Evolutionary conservation across 2,329 filamentous ascomycete species (phyloP).

Genomic region (Claviceps lovelessii): DNA sequence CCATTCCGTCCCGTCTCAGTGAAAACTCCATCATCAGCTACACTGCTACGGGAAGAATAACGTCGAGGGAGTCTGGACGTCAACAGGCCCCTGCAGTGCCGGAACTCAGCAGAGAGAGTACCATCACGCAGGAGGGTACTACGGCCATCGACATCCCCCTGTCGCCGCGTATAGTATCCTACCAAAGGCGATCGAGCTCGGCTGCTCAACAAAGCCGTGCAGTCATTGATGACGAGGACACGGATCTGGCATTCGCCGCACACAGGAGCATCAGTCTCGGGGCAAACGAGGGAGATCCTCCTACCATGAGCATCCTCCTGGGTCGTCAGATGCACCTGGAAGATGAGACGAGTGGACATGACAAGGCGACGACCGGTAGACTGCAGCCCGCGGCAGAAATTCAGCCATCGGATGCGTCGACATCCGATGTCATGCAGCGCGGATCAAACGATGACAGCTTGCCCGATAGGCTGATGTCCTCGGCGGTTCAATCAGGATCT

Average conservation of each 20-base stretch:
- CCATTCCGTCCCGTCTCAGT: conserved; percentile 83
- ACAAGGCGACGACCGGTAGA: conserved; percentile 8
- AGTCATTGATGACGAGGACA: conserved; percentile 42
- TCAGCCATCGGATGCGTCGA: conserved; percentile 21
- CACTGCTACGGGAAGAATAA: conserved; percentile 15
- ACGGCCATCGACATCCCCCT: conserved; percentile 61
- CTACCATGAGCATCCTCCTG: conserved; percentile 50
- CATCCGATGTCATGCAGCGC: conserved; percentile 23
- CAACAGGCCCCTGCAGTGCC: conserved; percentile 14
- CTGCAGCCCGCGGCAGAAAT: conserved; percentile 31
- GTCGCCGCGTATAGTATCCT: conserved; percentile 46
- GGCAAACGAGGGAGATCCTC: conserved; percentile 47
- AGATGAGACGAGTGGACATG: conserved; percentile 15
- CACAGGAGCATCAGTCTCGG: conserved; percentile 56
- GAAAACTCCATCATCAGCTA: conserved; percentile 59
- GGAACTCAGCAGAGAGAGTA: conserved; percentile 22
- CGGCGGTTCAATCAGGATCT: conserved; percentile 24
- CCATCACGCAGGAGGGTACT: conserved; percentile 36
- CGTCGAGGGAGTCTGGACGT: conserved; percentile 15
- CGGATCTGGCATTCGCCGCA: conserved; percentile 44
- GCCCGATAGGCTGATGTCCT: conserved; percentile 28
- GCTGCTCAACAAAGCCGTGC: conserved; percentile 49
- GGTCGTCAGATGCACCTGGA: conserved; percentile 27
- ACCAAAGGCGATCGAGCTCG: conserved; percentile 52
- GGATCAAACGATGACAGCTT: conserved; percentile 32